These are phyloP conservation scores for Otatea glauca DNA, from an alignment of 176 grass and related monocot genomes.

Conservation along the genomic window DNA sequence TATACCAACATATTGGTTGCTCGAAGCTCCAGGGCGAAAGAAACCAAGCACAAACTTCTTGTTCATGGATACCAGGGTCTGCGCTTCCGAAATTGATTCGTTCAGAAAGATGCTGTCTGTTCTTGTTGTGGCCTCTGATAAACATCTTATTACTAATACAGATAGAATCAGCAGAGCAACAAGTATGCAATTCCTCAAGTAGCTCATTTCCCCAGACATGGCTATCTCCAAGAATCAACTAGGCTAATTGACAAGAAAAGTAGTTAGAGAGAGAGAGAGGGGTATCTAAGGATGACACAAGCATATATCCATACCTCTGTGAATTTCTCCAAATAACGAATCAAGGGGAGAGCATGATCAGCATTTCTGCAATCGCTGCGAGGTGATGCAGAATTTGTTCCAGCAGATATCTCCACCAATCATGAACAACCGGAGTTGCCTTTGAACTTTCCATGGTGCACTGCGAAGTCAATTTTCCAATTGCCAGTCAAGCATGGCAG, in stretches of 20 bases:
- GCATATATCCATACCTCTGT: slow-evolving; percentile 32
- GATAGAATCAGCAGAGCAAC: slow-evolving; percentile 32
- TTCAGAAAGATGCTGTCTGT: slow-evolving; percentile 31
- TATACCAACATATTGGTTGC: slow-evolving; percentile 56
- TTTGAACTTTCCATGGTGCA: slow-evolving; percentile 26
- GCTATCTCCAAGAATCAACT: slow-evolving; percentile 20
- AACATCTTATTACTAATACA: slow-evolving; percentile 37
- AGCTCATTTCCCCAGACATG: slow-evolving; percentile 29
- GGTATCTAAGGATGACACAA: not conserved
- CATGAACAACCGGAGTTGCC: not conserved
- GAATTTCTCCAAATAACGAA: not conserved
- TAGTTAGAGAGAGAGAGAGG: not conserved
- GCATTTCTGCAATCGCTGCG: not conserved
- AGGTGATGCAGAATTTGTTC: not conserved
- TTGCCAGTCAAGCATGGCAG: not conserved
- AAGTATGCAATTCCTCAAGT: not conserved
- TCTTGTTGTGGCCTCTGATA: slow-evolving; percentile 3
- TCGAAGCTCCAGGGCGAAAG: slow-evolving; percentile 54
- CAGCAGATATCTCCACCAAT: slow-evolving; percentile 13
- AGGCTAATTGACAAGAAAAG: not conserved
- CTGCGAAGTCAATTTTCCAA: not conserved
- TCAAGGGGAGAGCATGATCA: not conserved
- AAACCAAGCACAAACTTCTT: slow-evolving; percentile 54
- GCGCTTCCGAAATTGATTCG: slow-evolving; percentile 57
- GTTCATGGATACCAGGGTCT: slow-evolving; percentile 35